A percentile compares a stretch with the other conserved stretches of the same genome.
Conservation (phyloP, 805 yeast species). For the Pichia ethanolica region DNA sequence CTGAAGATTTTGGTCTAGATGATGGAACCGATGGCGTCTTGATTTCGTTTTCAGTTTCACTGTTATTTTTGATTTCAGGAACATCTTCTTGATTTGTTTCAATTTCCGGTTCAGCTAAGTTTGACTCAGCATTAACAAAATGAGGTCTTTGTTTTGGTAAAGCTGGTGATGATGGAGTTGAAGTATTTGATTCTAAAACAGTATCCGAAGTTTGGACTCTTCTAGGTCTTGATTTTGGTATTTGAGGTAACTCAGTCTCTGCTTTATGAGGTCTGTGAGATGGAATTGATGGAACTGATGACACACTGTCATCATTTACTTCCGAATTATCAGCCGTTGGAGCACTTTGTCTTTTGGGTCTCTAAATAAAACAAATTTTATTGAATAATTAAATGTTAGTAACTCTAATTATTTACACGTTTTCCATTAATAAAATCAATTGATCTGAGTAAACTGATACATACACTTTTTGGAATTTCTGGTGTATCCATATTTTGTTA, state of each 20-base stretch:
- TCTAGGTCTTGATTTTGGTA: constrained; percentile 4
- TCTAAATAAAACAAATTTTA: background rate
- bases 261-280: constrained; percentile 3
- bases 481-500: constrained; percentile 15
- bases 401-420: too few species aligned
- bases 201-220: background rate
- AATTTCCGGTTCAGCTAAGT: too few species aligned
- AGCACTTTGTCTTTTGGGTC: constrained; percentile 1
- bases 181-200: too few species aligned
- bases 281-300: background rate
- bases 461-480: constrained; percentile 17
- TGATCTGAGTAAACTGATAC: constrained; percentile 1
- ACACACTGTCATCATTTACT: too few species aligned
- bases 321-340: too few species aligned
- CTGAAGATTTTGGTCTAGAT: constrained; percentile 10
- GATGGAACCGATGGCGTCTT: constrained; percentile 12
- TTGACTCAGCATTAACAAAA: too few species aligned
- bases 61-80: too few species aligned
- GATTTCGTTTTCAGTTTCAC: too few species aligned
- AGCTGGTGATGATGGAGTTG: background rate
- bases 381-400: too few species aligned
- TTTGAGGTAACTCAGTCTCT: background rate
- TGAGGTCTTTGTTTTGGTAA: background rate
- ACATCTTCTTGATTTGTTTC: too few species aligned
- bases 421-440: too few species aligned